Base-by-base conservation (phyloP, 768 basidiomycete genomes). In the Termitomyces sp. region DNA sequence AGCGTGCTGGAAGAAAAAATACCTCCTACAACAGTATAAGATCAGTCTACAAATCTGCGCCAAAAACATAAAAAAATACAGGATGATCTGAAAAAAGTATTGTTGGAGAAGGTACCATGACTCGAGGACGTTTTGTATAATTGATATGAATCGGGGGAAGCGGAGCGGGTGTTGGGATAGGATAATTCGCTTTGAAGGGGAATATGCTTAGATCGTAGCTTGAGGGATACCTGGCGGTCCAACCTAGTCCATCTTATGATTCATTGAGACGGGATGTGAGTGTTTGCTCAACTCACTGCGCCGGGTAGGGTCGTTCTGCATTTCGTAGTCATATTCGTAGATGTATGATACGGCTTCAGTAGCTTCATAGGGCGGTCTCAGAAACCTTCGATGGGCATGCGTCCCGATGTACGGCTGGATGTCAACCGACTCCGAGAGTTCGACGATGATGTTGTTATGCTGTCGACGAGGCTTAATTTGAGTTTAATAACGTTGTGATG, bases 281-380 rank as follows among this genome's bases (percentile, higher is more conserved):
- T 21, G 6, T 35, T 37, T 23, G 10, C 56, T 19, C 17, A 35
- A 53, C 53, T 41, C 15, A 64, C 67, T 64, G 35, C 58, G 64
- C 12, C 60, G 59, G 3, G 58, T 50, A 19, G 72, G 72, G 50
- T 69, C 60, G 26, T 66, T 62, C 31, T 63, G 65, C 1, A 54
- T 61, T 37, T 57, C 58, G 31, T 69, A 68, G 12, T 65, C 62
- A 41, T 71, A 74, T 49, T 72, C 70, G 30, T 74, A 74, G 6
- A 74, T 57, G 40, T 62, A 64, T 12, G 70, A 70, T 2, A 62
- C 55, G 6, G 50, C 53, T 1, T 51, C 37, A 9, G 58, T 57
- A 10, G 26, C 51, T 5, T 55, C 57, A 35, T 28, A 59, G 26
- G 42, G 53, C 5, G 51, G 49, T 10, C 21, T 35, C 10, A 70